A percentile compares a stretch with the other conserved stretches of the same genome.
Evolutionary conservation across 257 asterid species (phyloP).

Genomic region (Solanum rostratum): DNA sequence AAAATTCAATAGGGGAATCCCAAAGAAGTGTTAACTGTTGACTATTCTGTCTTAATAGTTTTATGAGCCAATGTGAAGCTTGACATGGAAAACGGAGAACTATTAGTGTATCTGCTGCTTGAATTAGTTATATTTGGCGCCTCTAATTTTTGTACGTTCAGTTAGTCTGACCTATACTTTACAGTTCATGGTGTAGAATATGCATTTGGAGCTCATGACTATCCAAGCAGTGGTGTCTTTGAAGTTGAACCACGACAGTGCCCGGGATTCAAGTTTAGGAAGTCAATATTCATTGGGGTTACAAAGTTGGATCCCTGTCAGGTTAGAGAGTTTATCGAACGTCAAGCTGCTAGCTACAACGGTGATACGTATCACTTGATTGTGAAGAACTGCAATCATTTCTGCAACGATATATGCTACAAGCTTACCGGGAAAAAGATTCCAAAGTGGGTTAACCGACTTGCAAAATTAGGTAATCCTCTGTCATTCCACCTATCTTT

Average conservation of each 20-base stretch:
- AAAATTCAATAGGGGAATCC: not conserved
- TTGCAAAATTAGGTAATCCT: conserved; percentile 70
- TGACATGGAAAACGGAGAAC: not conserved
- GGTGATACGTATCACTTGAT: conserved; percentile 88
- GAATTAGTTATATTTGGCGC: not conserved
- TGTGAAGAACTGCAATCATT: conserved; percentile 90
- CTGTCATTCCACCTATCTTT: not conserved
- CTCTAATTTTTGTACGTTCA: not conserved
- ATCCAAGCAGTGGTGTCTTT: conserved; percentile 5
- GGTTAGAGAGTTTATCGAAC: conserved; percentile 73
- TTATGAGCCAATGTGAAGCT: not conserved
- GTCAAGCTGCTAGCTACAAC: conserved; percentile 67
- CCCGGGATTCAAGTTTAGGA: conserved; percentile 64
- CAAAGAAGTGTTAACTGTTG: not conserved
- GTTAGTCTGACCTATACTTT: not conserved
- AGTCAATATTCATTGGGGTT: conserved; percentile 64
- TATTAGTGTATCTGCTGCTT: not conserved
- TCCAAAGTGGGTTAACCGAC: conserved; percentile 93
- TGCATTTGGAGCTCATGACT: conserved; percentile 11
- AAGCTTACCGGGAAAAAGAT: conserved; percentile 66
- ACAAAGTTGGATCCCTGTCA: conserved; percentile 51
- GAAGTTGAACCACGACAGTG: conserved; percentile 12
- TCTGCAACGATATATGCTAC: conserved; percentile 74
- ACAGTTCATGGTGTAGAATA: conserved; percentile 18
- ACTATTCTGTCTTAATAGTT: not conserved